Evolutionary conservation across 108 stramenopile genomes (phyloP), one percentile per base, ranked within the genome.

Genomic region (Chaetoceros muelleri): DNA sequence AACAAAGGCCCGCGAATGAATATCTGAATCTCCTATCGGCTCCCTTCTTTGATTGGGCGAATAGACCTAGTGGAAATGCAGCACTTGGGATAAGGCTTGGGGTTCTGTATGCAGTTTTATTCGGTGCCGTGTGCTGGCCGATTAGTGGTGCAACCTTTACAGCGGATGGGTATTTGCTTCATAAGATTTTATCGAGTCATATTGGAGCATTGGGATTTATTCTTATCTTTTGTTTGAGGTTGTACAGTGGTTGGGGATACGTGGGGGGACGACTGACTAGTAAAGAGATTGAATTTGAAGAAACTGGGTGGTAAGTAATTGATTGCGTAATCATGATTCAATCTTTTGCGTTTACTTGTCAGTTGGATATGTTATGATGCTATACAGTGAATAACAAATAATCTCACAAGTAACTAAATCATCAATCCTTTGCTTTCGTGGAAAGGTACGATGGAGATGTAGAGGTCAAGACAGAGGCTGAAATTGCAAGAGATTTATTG

Each of bases 211-310:
- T 82, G 8, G 66, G 65, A 20, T 59, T 86, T 0, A 50, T 82
- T 0, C 55, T 87, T 19, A 25, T 84, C 1, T 51, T 93, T 19
- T 47, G 84, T 30, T 28, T 93, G 45, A 75, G 90, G 21, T 50
- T 93, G 8, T 88, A 79, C 46, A 64, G 68, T 44, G 90, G 90
- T 22, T 93, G 90, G 90, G 81, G 78, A 29, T 93, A 88, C 56
- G 74, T 88, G 17, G 84, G 81, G n/a, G 60, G 70, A 25, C 76
- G 90, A 46, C 63, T 93, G 27, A 71, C 81, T 55, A 78, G 80
- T 47, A 84, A 86, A 49, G 79, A 80, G 5, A 80, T 93, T 58
- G 87, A 86, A 57, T 93, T 75, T 57, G 90, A 93, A 59, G 87
- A 91, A 67, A 87, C 84, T n/a, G 90, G 74, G 22, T 79, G 73